Base-by-base conservation (phyloP, 148 eudicot genomes). In the Diospyros lotus region DNA sequence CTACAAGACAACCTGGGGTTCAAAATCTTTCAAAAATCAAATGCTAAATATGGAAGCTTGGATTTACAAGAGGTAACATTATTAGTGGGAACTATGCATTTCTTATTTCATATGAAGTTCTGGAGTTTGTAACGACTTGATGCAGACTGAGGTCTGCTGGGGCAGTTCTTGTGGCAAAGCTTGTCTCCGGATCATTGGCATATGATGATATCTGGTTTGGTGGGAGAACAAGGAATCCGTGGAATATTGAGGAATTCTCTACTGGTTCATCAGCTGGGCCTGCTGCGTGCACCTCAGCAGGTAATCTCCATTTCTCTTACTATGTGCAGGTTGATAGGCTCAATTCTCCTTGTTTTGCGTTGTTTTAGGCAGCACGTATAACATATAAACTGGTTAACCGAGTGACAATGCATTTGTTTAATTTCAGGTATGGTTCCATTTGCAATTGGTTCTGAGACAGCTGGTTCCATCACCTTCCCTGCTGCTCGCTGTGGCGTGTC, bases 231-330 rank as follows among this genome's bases (percentile, higher is more conserved):
- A 88, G 97, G 79, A 94, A 94, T 81, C 98, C 98, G 4, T 94
- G 98, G 98, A 94, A 94, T 81, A 91, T 93, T 43, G 93, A 89
- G 80, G 97, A 93, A 81, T 93, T 58, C 66, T 72, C 91, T 45
- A 90, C 98, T 53, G 98, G 98, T 76, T 94, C 98, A 58, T 94
- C 97, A 28, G 93, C 98, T 73, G 98, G 97, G 10, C 95, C 98
- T 44, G 98, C 97, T 79, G 85, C 97, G 42, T 81, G 86, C 83
- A 94, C 97, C 81, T 91, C 98, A 64, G 98, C 97, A 68, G 98
- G 98, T 89, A 82, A 54, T 76, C 43, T 66, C 50, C 39, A 7
- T 6, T 9, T 28, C 50, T n/a, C 39, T 44, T 56, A 4, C 12
- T 3, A 2, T 18, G 15, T 55, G n/a, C 17, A 14, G 15, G 18